Conservation (phyloP, 805 yeast species). For the Barnettozyma salicaria region DNA sequence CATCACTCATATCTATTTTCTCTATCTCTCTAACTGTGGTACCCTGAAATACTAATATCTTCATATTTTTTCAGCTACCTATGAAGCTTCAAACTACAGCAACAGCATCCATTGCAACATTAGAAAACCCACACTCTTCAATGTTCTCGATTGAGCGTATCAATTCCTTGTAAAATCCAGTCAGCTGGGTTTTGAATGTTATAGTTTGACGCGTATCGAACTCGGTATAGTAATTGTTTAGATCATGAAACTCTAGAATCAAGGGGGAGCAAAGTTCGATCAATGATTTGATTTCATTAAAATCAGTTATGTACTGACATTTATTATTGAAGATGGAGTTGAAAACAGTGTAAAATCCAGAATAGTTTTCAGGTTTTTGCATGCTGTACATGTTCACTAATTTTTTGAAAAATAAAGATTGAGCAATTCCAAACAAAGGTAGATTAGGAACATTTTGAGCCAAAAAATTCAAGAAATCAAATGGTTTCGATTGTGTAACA, state of each 20-base stretch:
- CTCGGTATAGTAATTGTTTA: slow-evolving; percentile 27
- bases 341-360: slow-evolving; percentile 30
- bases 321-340: slow-evolving; percentile 28
- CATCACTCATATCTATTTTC: too few species aligned
- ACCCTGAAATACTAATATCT: too few species aligned
- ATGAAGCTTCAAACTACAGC: not conserved
- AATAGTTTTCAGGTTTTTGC: slow-evolving; percentile 14
- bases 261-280: slow-evolving; percentile 31
- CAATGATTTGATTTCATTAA: slow-evolving; percentile 21
- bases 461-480: slow-evolving; percentile 27
- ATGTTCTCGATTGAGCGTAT: not conserved
- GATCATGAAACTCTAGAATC: slow-evolving; percentile 32
- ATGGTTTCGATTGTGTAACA: slow-evolving; percentile 18
- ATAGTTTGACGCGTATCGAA: slow-evolving; percentile 23
- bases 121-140: slow-evolving; percentile 7
- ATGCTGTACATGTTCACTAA: slow-evolving; percentile 17
- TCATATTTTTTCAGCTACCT: too few species aligned
- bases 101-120: slow-evolving; percentile 15
- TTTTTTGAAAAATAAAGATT: slow-evolving; percentile 29
- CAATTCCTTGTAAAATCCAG: slow-evolving; percentile 22
- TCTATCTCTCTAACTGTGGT: too few species aligned
- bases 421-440: slow-evolving; percentile 18
- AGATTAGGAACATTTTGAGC: slow-evolving; percentile 19
- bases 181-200: slow-evolving; percentile 29
- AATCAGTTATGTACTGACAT: slow-evolving; percentile 9